Conservation (phyloP, 176 grass and related monocot species). For the Rhynchospora breviuscula region DNA sequence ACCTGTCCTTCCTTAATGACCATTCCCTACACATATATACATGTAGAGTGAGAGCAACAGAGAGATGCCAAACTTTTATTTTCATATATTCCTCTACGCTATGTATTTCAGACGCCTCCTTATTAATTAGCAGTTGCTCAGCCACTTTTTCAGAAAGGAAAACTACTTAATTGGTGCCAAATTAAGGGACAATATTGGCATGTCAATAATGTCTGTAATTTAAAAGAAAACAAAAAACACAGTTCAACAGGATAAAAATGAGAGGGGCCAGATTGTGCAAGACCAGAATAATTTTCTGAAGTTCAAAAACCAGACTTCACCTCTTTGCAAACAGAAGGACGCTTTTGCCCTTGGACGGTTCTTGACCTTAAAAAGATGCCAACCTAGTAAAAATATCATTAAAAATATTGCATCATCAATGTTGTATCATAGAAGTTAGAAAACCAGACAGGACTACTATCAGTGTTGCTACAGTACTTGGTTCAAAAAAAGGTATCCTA, state of each 20-base stretch:
- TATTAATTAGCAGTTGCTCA: neutral
- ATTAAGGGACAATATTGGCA: neutral
- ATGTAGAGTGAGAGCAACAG: neutral
- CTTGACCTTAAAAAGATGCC: constrained; percentile 34
- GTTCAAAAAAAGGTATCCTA: neutral
- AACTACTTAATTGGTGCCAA: constrained; percentile 2
- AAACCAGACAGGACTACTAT: neutral
- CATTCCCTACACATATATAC: constrained; percentile 19
- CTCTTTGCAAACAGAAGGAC: constrained; percentile 40
- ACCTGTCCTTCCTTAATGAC: constrained; percentile 41
- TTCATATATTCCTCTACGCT: neutral
- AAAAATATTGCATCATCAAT: neutral
- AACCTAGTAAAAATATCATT: constrained; percentile 21
- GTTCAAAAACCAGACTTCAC: neutral
- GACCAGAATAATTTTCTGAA: neutral
- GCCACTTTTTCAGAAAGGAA: constrained; percentile 2
- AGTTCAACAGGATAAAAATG: neutral
- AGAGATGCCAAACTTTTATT: neutral
- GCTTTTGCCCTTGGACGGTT: constrained; percentile 29
- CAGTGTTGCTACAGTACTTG: neutral
- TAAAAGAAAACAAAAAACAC: neutral
- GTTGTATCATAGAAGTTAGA: neutral
- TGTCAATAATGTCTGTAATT: neutral
- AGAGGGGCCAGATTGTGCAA: neutral
- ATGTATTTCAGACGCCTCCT: neutral